Percentiles rank a stretch among this genome's conserved stretches.
These are phyloP conservation scores for Schizosaccharomyces osmophilus DNA, from an alignment of 805 yeast genomes.

Conservation along the genomic window DNA sequence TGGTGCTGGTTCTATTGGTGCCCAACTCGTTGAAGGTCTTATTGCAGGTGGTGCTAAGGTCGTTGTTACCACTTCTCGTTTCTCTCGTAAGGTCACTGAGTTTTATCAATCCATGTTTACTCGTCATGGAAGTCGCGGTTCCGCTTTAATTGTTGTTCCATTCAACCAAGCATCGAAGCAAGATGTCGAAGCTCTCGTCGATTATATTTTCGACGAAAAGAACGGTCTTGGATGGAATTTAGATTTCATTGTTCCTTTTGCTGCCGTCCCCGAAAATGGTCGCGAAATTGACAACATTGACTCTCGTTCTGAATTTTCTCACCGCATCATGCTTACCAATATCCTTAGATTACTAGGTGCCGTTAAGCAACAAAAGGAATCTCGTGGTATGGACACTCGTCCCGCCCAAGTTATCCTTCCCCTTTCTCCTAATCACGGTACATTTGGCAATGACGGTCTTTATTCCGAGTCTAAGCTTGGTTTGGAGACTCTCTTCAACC, in stretches of 20 bases:
- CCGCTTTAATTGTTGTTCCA: conserved; percentile 85
- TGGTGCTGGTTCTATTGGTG: conserved; percentile 97
- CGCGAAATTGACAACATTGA: conserved; percentile 80
- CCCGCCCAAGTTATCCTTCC: conserved; percentile 96
- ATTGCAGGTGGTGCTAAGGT: conserved; percentile 96
- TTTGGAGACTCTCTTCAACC: conserved; percentile 86
- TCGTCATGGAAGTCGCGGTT: conserved; percentile 76
- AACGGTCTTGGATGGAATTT: conserved; percentile 96
- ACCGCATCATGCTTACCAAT: conserved; percentile 94
- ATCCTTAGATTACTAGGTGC: conserved; percentile 76
- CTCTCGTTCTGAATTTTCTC: conserved; percentile 91
- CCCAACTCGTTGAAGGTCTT: conserved; percentile 83
- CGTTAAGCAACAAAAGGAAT: conserved; percentile 60
- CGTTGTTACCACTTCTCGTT: conserved; percentile 85
- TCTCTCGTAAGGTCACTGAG: conserved; percentile 81
- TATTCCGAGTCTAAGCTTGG: conserved; percentile 94
- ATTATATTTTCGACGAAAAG: conserved; percentile 65
- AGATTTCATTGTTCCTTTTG: conserved; percentile 89
- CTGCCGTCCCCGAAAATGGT: conserved; percentile 98
- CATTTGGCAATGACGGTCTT: conserved; percentile 93
- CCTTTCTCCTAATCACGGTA: conserved; percentile 95
- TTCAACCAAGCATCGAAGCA: conserved; percentile 88
- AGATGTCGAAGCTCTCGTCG: conserved; percentile 68
- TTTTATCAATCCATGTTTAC: conserved; percentile 85
- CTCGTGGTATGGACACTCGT: conserved; percentile 63